Base-by-base conservation (phyloP, 2,329 filamentous ascomycete genomes). In the Tolypocladium ophioglossoides region DNA sequence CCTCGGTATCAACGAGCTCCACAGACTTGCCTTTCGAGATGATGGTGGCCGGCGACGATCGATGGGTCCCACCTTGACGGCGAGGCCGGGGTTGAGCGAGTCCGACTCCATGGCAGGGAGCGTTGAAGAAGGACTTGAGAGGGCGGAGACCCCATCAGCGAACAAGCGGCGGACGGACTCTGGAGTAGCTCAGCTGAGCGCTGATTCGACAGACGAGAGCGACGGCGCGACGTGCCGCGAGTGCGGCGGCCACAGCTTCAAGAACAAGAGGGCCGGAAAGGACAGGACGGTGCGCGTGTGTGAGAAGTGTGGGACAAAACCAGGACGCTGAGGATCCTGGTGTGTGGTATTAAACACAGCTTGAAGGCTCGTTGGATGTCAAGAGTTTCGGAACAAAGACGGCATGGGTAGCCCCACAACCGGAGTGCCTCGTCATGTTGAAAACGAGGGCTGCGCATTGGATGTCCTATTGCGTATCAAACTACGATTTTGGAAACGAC, bases 161-260 rank as follows among this genome's bases (percentile, higher is more conserved):
- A 57, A 44, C 34, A 68, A 68, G 58, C 66, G 66, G 55, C 61
- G 66, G 24, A 64, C 65, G 16, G 68, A 70, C 53, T 70, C 68
- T 32, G 67, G 68, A 0, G 59, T 70, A 22, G 68, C 64, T 1
- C 63, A 64, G 34, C 61, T 68, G 52, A 68, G 66, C 51, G 58
- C 58, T 7, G 65, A 66, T 14, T 65, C 63, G 10, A 58, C 55
- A 14, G 62, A 63, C 18, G 53, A 55, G 9, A 54, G 51, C 56
- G 56, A 53, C 55, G 44, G 56, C n/a, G 51, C 48, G 20, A 34
- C 47, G 39, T 56, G 54, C 39, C 53, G 55, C 7, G 56, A 39
- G 51, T 56, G 54, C 34, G 55, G 56, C n/a, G 50, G 55, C 14
- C 46, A 34, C 38, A 40, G 41, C 41, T 44, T 57, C n/a, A 37